phyloP scores from a whole-genome alignment of 2,329 filamentous ascomycete genomes.

The Ilyonectria destructans region DNA sequence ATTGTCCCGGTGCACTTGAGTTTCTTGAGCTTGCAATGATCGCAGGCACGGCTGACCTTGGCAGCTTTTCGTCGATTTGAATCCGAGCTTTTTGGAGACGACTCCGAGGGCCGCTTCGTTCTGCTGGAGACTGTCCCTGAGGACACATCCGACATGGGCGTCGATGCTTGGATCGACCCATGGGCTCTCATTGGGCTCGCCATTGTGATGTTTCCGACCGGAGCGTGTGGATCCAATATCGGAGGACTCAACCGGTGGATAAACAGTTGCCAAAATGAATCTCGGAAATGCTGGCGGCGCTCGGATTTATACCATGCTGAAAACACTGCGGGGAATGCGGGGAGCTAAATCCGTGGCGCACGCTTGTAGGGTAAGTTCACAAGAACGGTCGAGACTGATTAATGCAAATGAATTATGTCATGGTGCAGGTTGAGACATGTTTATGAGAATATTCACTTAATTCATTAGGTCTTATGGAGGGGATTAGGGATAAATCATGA shows the following conservation, averaged over 20 bases:
- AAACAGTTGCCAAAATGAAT: background rate
- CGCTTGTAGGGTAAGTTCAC: background rate
- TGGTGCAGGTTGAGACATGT: too few relatives aligned
- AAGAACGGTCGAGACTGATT: background rate
- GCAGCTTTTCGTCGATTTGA: conserved; percentile 40
- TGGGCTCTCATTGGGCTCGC: conserved; percentile 18
- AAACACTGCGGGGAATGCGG: conserved; percentile 20
- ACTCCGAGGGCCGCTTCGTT: conserved; percentile 31
- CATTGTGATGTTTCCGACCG: conserved; percentile 29
- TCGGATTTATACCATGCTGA: conserved; percentile 19
- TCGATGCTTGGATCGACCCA: conserved; percentile 18
- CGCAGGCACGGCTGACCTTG: conserved; percentile 59
- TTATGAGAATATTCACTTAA: too few relatives aligned
- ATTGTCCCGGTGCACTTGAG: conserved; percentile 57
- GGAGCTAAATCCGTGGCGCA: background rate
- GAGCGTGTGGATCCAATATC: conserved; percentile 1
- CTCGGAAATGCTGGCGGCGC: conserved; percentile 21
- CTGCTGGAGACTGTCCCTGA: conserved; percentile 11
- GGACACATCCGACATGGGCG: conserved; percentile 39
- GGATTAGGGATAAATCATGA: too few relatives aligned
- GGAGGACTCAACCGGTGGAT: background rate
- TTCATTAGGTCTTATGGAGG: too few relatives aligned
- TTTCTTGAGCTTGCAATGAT: conserved; percentile 58
- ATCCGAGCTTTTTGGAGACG: conserved; percentile 32
- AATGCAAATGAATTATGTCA: background rate